phyloP scores from a whole-genome alignment of 148 eudicot species.

The Heliosperma pusillum region DNA sequence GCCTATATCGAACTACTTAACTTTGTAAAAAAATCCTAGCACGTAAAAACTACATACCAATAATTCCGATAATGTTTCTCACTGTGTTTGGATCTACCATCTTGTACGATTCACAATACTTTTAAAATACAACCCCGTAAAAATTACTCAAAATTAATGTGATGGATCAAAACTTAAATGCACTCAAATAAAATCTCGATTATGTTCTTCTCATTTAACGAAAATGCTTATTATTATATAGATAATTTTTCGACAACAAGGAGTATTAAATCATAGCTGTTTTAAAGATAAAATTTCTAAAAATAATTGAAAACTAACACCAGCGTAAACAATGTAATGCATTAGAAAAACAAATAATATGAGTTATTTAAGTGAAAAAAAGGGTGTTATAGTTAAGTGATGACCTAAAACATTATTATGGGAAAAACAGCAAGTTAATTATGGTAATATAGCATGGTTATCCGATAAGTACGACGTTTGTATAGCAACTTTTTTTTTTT shows the following conservation, averaged over 20 bases:
- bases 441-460: neutral
- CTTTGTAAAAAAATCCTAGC: too few relatives aligned
- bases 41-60: too few relatives aligned
- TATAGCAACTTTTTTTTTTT: neutral
- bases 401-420: too few relatives aligned
- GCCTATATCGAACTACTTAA: too few relatives aligned
- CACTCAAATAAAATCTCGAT: neutral
- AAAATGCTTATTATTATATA: neutral
- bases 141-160: neutral
- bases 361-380: neutral
- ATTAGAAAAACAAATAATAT: too few relatives aligned
- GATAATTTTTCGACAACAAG: neutral
- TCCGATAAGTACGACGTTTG: neutral
- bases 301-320: too few relatives aligned
- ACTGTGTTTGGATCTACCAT: slow-evolving; percentile 25
- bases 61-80: slow-evolving; percentile 26
- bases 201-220: neutral
- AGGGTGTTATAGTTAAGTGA: neutral
- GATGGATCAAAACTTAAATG: neutral
- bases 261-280: neutral
- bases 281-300: neutral
- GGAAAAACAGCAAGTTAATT: too few relatives aligned
- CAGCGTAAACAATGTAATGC: neutral
- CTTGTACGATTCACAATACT: neutral
- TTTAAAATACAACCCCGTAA: neutral